phyloP scores from a whole-genome alignment of 495 filamentous ascomycete genomes.

The Aspergillus asperescens region DNA sequence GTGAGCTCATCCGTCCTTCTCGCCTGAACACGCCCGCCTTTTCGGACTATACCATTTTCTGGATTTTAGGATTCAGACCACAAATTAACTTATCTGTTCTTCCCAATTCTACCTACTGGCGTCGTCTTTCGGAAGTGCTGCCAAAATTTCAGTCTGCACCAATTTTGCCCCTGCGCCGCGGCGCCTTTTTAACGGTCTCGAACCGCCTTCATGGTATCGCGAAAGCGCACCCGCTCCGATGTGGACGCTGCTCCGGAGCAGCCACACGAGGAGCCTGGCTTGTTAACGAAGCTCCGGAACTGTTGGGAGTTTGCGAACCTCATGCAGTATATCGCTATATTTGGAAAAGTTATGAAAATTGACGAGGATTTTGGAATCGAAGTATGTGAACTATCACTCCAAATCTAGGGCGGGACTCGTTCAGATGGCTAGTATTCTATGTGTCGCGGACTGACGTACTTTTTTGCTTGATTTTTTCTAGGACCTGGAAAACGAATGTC shows the following conservation, averaged over 20 bases:
- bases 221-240: constrained; percentile 72
- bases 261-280: constrained; percentile 43
- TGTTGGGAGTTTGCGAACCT: constrained; percentile 95
- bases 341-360: constrained; percentile 82
- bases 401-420: background rate
- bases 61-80: background rate
- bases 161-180: constrained; percentile 19
- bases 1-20: constrained; percentile 33
- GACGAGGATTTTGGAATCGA: constrained; percentile 82
- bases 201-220: constrained; percentile 46
- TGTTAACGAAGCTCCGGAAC: constrained; percentile 69
- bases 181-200: constrained; percentile 27
- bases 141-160: background rate
- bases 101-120: background rate
- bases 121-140: background rate
- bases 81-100: background rate
- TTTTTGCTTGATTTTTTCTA: constrained; percentile 27
- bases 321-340: constrained; percentile 86
- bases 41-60: constrained; percentile 9
- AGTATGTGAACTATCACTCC: constrained; percentile 44
- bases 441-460: background rate
- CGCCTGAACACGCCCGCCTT: constrained; percentile 23
- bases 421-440: background rate
- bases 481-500: constrained; percentile 85
- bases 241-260: constrained; percentile 48